phyloP scores from a whole-genome alignment of 495 filamentous ascomycete species.

The Talaromyces liani region DNA sequence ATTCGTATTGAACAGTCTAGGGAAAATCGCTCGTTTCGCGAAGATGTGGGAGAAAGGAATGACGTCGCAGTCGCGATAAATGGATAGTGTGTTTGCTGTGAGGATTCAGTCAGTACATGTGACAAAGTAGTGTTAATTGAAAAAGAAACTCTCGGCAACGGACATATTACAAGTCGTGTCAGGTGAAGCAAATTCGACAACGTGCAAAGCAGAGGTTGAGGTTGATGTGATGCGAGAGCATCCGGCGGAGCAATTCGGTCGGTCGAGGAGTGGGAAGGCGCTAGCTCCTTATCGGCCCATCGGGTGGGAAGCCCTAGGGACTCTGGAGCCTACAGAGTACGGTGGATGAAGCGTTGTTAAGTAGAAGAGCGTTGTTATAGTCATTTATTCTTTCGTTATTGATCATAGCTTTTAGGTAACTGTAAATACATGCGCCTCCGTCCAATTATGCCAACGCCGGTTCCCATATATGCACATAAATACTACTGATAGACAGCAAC shows the following conservation, averaged over 20 bases:
- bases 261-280: neutral
- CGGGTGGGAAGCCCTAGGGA: neutral
- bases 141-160: neutral
- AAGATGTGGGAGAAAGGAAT: neutral
- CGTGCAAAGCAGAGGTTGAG: neutral
- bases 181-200: neutral
- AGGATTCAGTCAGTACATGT: neutral
- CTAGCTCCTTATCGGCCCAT: conserved; percentile 5
- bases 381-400: neutral
- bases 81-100: neutral
- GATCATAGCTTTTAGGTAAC: neutral
- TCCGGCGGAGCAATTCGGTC: neutral
- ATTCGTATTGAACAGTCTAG: neutral
- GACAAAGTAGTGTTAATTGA: neutral
- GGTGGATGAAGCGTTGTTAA: neutral
- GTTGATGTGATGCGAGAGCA: neutral
- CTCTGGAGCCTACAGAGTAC: neutral
- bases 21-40: neutral
- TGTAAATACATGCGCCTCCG: neutral
- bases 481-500: neutral
- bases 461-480: neutral
- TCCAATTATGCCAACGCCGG: neutral
- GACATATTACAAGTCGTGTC: neutral
- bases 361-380: neutral
- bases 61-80: neutral